Evolutionary conservation across 495 filamentous ascomycete genomes (phyloP).

Genomic region (Astrocystis sublimbata): DNA sequence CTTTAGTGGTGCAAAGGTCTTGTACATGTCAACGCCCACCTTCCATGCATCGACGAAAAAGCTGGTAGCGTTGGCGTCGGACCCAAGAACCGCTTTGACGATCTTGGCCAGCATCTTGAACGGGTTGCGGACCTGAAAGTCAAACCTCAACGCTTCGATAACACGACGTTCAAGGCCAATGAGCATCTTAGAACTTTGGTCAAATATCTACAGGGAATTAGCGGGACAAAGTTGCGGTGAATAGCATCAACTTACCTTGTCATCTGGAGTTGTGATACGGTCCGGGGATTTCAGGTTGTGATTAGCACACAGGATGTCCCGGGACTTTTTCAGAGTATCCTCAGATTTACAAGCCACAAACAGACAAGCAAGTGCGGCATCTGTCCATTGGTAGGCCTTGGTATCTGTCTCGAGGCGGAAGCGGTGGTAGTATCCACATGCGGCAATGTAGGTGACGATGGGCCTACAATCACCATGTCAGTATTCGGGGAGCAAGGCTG

Average conservation of each 20-base stretch:
- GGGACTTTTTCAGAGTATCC: constrained; percentile 95
- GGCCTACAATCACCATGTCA: constrained; percentile 50
- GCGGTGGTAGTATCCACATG: constrained; percentile 82
- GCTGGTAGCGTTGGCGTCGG: constrained; percentile 34
- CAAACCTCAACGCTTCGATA: constrained; percentile 90
- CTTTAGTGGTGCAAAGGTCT: constrained; percentile 89
- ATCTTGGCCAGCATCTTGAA: constrained; percentile 82
- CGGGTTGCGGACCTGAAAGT: constrained; percentile 89
- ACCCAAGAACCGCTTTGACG: constrained; percentile 50
- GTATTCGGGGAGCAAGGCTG: neutral
- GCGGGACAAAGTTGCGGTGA: neutral
- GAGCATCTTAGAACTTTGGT: constrained; percentile 69
- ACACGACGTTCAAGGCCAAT: constrained; percentile 90
- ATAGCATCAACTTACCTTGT: constrained; percentile 57
- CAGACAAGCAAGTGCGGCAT: constrained; percentile 82
- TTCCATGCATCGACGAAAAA: constrained; percentile 69
- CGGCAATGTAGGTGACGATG: constrained; percentile 81
- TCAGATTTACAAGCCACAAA: constrained; percentile 96
- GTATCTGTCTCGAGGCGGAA: constrained; percentile 80
- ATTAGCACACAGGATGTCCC: constrained; percentile 85
- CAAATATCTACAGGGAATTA: constrained; percentile 64
- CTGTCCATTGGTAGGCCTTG: constrained; percentile 65
- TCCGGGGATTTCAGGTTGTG: constrained; percentile 78
- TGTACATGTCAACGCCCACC: constrained; percentile 84
- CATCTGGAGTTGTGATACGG: constrained; percentile 79